Percentiles rank a stretch among this genome's conserved stretches.
Conservation (phyloP, 768 basidiomycete species). For the Amylocystis lapponica region DNA sequence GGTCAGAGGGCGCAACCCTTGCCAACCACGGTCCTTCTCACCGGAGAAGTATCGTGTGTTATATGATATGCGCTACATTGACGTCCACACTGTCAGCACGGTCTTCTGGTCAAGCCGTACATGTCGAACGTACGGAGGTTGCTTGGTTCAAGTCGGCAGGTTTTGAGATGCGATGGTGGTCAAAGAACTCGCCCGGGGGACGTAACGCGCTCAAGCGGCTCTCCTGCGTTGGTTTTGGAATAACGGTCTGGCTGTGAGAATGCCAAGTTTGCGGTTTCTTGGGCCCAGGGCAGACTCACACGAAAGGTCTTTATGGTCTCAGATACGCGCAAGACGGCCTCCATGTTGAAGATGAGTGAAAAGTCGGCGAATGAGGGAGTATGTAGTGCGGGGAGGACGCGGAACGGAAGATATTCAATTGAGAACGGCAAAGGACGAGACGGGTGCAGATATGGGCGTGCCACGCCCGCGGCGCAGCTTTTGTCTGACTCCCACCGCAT, state of each 20-base stretch:
- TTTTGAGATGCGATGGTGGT: constrained; percentile 75
- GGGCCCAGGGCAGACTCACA: constrained; percentile 34
- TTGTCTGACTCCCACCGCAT: constrained; percentile 3
- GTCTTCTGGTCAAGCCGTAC: not conserved
- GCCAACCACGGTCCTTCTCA: too few relatives aligned
- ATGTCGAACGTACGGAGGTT: constrained; percentile 52
- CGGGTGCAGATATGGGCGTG: too few relatives aligned
- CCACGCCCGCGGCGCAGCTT: constrained; percentile 12
- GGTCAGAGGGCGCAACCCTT: not conserved
- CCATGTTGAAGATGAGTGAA: constrained; percentile 51
- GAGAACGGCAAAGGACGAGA: too few relatives aligned
- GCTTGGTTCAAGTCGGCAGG: constrained; percentile 79
- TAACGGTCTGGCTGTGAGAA: not conserved
- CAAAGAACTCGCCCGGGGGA: constrained; percentile 74
- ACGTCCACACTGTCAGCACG: constrained; percentile 1
- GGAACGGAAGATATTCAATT: too few relatives aligned
- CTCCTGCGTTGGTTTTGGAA: constrained; percentile 45
- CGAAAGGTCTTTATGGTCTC: constrained; percentile 67
- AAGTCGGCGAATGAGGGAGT: not conserved
- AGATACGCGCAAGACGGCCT: constrained; percentile 54
- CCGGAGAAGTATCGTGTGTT: constrained; percentile 89
- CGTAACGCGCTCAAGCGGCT: constrained; percentile 72
- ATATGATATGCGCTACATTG: constrained; percentile 78
- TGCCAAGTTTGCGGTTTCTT: too few relatives aligned
- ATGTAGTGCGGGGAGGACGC: too few relatives aligned